Evolutionary conservation across 2,329 filamentous ascomycete genomes (phyloP).

Genomic region (Aspergillus pseudoglaucus): DNA sequence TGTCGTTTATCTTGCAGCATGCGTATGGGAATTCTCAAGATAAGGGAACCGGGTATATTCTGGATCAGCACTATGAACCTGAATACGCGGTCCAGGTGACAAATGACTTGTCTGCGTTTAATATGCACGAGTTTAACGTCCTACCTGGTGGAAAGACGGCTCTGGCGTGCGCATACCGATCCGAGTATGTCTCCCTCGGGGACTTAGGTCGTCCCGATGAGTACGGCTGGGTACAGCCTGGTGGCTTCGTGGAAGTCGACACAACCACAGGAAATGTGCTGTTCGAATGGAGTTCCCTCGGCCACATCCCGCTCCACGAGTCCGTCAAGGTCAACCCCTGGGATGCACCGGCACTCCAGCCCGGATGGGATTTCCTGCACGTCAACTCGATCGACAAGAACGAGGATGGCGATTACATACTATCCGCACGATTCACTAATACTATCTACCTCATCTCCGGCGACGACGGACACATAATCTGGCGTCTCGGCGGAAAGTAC

Average conservation of each 20-base stretch:
- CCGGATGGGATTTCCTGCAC: slow-evolving; percentile 33
- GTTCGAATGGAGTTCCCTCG: slow-evolving; percentile 31
- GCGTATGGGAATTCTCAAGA: slow-evolving; percentile 30
- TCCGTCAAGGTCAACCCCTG: slow-evolving; percentile 20
- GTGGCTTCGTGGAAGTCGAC: slow-evolving; percentile 35
- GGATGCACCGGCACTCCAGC: slow-evolving; percentile 7
- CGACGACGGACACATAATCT: slow-evolving; percentile 30
- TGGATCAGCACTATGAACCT: slow-evolving; percentile 42
- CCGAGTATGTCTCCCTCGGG: slow-evolving; percentile 16
- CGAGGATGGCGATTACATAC: slow-evolving; percentile 32
- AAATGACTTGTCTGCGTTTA: slow-evolving; percentile 24
- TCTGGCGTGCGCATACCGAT: slow-evolving; percentile 23
- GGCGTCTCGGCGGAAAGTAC: slow-evolving; percentile 32
- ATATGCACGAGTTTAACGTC: slow-evolving; percentile 39
- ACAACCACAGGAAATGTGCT: slow-evolving; percentile 28
- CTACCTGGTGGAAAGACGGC: slow-evolving; percentile 30
- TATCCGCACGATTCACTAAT: slow-evolving; percentile 34
- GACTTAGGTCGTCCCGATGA: slow-evolving; percentile 28
- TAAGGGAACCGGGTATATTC: slow-evolving; percentile 43
- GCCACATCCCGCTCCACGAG: slow-evolving; percentile 26
- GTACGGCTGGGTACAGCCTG: slow-evolving; percentile 24
- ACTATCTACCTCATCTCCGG: slow-evolving; percentile 36
- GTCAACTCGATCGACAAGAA: slow-evolving; percentile 38
- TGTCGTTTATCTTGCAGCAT: slow-evolving; percentile 42
- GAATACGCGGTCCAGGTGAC: slow-evolving; percentile 33